Evolutionary conservation across 495 filamentous ascomycete species (phyloP), one percentile per base, ranked within the genome.

Genomic region (Massariosphaeria phaeospora): DNA sequence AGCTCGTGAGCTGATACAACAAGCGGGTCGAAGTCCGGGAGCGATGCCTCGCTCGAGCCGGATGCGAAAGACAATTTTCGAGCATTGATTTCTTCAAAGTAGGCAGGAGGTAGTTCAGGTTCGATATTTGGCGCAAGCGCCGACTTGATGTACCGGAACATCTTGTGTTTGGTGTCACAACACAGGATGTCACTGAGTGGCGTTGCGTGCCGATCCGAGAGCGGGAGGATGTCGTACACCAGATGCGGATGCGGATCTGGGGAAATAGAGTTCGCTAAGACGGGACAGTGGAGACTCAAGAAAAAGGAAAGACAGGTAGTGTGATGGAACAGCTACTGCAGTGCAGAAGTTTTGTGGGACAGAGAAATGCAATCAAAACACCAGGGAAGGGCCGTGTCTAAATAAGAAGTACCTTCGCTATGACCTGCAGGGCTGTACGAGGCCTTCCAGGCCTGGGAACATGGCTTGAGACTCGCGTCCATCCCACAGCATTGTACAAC

Each of bases 1-100:
- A 78, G 67, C 23, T 77, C 64, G 21, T 62, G 55, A 33, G 74
- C 75, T 25, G 72, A 76, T 17, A 69, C 65, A 23, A 67, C 67
- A 4, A 78, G 61, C 2, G 68, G 52, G 59, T 75, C 57, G 39
- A 72, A 52, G 6, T 60, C 56, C n/a, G 55, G 42, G 15, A 50
- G 15, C 29, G 55, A 53, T 0, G 20, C 42, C 15, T 49, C 48
- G 39, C 46, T 55, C 27, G 48, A 55, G 23, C 27, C 25, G 18
- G 50, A 50, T 2, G 57, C 29, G 29, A 61, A 61, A 1, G 57
- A 61, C 1, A 50, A 30, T 25, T 61, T 61, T 30, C 57, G 24
- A 20, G 40, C 48, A 13, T 55, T 18, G 27, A 61, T 39, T 2
- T 25, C 24, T 6, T 52, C 39, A 13, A 26, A 42, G 45, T 61